Evolutionary conservation across 2,329 filamentous ascomycete genomes (phyloP).

Genomic region (Xylaria sp.): DNA sequence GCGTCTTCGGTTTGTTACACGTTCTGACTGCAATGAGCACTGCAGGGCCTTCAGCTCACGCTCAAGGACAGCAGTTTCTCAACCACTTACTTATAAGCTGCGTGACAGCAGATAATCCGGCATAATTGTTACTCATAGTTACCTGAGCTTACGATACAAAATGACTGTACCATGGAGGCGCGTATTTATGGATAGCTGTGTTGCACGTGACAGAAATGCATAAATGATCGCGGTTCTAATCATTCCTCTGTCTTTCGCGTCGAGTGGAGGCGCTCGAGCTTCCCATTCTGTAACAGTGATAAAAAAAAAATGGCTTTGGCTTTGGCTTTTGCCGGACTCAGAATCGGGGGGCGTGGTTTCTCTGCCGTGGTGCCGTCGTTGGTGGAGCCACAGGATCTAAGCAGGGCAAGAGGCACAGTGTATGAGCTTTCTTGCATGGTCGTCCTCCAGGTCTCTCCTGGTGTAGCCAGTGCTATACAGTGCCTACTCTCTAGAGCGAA

Average conservation of each 20-base stretch:
- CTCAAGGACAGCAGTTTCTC: background rate
- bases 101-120: background rate
- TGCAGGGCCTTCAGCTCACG: background rate
- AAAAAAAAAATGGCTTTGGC: slow-evolving; percentile 36
- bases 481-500: slow-evolving; percentile 30
- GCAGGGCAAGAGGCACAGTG: slow-evolving; percentile 38
- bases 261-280: slow-evolving; percentile 13
- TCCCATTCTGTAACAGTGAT: slow-evolving; percentile 26
- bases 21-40: background rate
- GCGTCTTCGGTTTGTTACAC: background rate
- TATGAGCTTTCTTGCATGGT: slow-evolving; percentile 32
- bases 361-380: slow-evolving; percentile 39
- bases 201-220: slow-evolving; percentile 38
- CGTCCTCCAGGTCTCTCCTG: slow-evolving; percentile 27
- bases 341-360: slow-evolving; percentile 38
- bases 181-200: slow-evolving; percentile 22
- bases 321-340: slow-evolving; percentile 38
- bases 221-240: slow-evolving; percentile 35
- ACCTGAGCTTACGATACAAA: background rate
- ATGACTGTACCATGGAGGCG: background rate
- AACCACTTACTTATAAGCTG: background rate
- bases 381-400: slow-evolving; percentile 39
- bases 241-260: slow-evolving; percentile 19
- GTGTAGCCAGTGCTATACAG: slow-evolving; percentile 44
- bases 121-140: background rate